Evolutionary conservation across 2,329 filamentous ascomycete species (phyloP).

Genomic region (Fusarium beomiforme): DNA sequence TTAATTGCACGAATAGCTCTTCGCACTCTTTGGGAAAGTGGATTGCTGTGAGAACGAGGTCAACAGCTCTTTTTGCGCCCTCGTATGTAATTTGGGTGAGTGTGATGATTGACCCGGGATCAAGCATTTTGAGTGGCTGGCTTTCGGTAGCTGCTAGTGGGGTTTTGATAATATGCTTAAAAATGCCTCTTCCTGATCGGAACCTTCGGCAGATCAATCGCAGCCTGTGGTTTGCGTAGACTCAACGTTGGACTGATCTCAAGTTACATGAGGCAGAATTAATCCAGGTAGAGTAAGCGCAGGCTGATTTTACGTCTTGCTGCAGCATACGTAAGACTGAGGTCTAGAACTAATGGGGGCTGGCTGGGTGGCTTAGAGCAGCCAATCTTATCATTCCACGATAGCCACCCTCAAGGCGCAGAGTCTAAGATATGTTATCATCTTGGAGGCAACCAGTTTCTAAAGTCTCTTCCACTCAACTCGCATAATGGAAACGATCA

Average conservation of each 20-base stretch:
- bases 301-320: background rate
- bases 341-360: background rate
- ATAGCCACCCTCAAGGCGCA: background rate
- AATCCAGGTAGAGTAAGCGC: background rate
- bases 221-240: too few relatives aligned
- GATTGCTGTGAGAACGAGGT: background rate
- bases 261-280: background rate
- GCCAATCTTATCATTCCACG: background rate
- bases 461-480: fast-evolving
- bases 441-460: background rate
- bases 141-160: fast-evolving
- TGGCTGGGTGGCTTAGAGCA: background rate
- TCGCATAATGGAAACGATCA: fast-evolving
- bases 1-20: background rate
- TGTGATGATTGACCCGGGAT: background rate
- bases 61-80: background rate
- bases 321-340: background rate
- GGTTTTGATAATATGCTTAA: too few relatives aligned
- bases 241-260: background rate
- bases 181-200: fast-evolving
- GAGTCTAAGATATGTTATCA: background rate
- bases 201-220: too few relatives aligned
- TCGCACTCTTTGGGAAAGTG: background rate
- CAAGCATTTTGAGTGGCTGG: background rate
- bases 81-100: background rate